Base-by-base conservation (phyloP, 257 asterid genomes). In the Prunella vulgaris region DNA sequence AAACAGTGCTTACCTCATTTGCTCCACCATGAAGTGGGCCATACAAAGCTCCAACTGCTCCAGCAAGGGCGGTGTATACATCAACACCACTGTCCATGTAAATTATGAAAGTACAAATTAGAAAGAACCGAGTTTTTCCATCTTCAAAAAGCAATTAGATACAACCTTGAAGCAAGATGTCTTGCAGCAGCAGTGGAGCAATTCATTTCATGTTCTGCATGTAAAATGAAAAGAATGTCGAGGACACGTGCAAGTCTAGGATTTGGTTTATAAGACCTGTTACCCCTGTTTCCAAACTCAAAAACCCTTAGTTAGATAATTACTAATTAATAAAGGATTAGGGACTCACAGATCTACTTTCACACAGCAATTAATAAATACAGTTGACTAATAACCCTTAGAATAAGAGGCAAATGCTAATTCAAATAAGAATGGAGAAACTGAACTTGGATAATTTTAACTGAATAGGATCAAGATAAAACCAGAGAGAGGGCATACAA, bases 1-100 rank as follows among this genome's bases (percentile, higher is more conserved):
- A 32, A 38, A 60, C 58, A 53, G 51, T 44, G 62, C 17, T 3
- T 87, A 94, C 99, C 97, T 94, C 99, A 70, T 91, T 94, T 5
- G 99, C 99, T 73, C 99, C 99, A 78, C 99, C 99, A 78, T 94
- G 99, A 77, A 94, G 98, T 48, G 99, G 98, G 64, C 99, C 99
- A 82, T 94, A 94, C 86, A 94, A 73, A 46, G 99, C 99, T 74
- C 99, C 99, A 75, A 91, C 99, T 21, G 99, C 98, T 71, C 99
- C 99, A 72, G 99, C 85, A 71, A 94, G 90, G 77, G 99, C 97
- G 1, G 99, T 94, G 79, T 87, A 94, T 17, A 94, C 99, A 72
- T 94, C 98, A 77, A 94, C 99, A 64, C 99, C 99, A 85, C 99
- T 94, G 90, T 79, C 78, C 24, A 56, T 63, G 79, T 53, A 69